Base-by-base conservation (phyloP, 2,329 filamentous ascomycete genomes). In the Chaetothyriales sp. region DNA sequence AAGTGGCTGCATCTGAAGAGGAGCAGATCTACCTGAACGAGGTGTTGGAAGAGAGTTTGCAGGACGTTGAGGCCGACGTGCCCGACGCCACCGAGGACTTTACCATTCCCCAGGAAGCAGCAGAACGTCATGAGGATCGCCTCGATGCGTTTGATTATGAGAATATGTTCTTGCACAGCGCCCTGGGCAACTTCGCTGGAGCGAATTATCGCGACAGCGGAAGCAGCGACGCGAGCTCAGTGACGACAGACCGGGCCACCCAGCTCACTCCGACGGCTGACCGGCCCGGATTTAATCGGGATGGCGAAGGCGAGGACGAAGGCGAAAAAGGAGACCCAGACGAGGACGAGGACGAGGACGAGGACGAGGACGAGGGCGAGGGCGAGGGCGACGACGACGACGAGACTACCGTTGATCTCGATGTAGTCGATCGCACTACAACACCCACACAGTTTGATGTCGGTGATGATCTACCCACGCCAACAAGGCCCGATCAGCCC, bases 101-200 rank as follows among this genome's bases (percentile, higher is more conserved):
- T 7, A 18, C 33, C 29, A 15, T 15, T 40, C 46, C 50, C 9
- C 51, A 55, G 9, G 49, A 83, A 60, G 81, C 82, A 59, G 76
- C 77, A 7, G 70, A 85, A 5, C 87, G 88, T 0, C 90, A 97
- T 62, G 90, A 97, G 69, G 89, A 95, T 66, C 85, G 90, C 18
- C 83, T 89, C 59, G 90, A 97, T 66, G 89, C 89, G 1, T 97
- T 97, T 63, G 90, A 97, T 66, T 97, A 97, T 57, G 86, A 95
- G 66, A 83, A 94, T 64, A 95, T 95, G 69, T 95, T 95, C 66
- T 75, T 95, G 13, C 89, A 95, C 66, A 94, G 87, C 59, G 88
- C 89, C 9, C 83, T 95, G 77, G 89, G 88, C 5, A 88, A 69
- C 51, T 73, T 68, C 53, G 65, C 68, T 18, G 56, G 58, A n/a